Conservation (phyloP, 2,329 filamentous ascomycete species). For the Ophiobolus disseminans region DNA sequence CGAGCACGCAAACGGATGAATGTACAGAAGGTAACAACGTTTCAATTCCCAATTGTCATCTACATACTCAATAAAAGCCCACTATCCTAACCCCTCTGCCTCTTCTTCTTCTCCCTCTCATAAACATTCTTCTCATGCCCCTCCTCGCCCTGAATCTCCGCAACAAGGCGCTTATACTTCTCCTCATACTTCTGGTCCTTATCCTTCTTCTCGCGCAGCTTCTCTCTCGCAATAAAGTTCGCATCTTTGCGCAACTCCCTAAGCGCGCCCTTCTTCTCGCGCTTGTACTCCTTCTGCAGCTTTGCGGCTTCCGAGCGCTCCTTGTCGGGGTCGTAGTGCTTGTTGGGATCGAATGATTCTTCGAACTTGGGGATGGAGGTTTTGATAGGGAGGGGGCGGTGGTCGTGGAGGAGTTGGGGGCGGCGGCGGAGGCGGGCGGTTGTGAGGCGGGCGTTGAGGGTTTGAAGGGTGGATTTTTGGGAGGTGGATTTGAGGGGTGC, state of each 20-base stretch:
- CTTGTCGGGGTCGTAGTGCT: constrained; percentile 95
- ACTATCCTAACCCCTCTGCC: constrained; percentile 58
- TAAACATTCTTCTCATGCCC: constrained; percentile 86
- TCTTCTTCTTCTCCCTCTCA: constrained; percentile 80
- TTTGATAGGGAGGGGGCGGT: constrained; percentile 87
- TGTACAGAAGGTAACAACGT: no score
- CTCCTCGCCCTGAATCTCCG: constrained; percentile 95
- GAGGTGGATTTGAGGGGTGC: constrained; percentile 40
- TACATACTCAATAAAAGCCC: no score
- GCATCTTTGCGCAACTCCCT: constrained; percentile 94
- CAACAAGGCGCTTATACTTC: constrained; percentile 90
- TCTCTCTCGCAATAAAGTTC: constrained; percentile 90
- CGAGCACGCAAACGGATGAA: no score
- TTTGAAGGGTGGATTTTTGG: constrained; percentile 61
- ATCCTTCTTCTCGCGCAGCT: constrained; percentile 89
- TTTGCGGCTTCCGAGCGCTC: constrained; percentile 86
- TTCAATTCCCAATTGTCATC: no score
- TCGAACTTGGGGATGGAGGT: constrained; percentile 92
- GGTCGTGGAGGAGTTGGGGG: constrained; percentile 86
- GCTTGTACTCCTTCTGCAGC: constrained; percentile 89
- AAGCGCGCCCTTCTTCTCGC: constrained; percentile 92
- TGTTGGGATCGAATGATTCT: constrained; percentile 90
- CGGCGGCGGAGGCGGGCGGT: constrained; percentile 72
- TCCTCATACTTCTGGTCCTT: constrained; percentile 92
- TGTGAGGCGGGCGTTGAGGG: constrained; percentile 67